phyloP scores from a whole-genome alignment of 2,329 filamentous ascomycete genomes.

The Celoporthe dispersa region DNA sequence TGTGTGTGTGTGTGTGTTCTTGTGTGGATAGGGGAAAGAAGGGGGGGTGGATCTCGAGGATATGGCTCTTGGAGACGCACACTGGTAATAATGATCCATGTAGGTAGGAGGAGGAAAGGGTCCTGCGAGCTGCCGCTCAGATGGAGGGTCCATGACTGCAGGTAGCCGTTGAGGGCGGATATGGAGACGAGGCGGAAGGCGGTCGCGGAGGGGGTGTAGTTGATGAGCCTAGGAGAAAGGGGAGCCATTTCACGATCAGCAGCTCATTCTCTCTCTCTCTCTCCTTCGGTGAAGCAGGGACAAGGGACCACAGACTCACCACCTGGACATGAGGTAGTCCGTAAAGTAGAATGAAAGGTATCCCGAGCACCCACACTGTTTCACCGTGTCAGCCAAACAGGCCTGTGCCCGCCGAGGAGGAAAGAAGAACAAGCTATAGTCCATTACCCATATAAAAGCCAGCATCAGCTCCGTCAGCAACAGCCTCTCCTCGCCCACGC shows the following conservation, averaged over 20 bases:
- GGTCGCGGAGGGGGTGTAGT: conserved; percentile 81
- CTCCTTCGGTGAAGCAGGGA: too few relatives aligned
- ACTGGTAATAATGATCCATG: conserved; percentile 78
- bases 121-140: conserved; percentile 72
- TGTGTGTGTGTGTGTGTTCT: not conserved
- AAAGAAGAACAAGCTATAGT: not conserved
- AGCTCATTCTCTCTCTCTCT: not conserved
- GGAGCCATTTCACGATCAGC: conserved; percentile 24
- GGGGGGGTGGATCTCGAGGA: too few relatives aligned
- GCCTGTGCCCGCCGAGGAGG: not conserved
- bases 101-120: conserved; percentile 71
- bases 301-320: conserved; percentile 51
- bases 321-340: conserved; percentile 83
- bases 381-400: not conserved
- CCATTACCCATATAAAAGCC: conserved; percentile 67
- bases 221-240: conserved; percentile 66
- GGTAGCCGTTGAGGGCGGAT: conserved; percentile 74
- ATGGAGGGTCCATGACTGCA: conserved; percentile 73
- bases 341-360: conserved; percentile 84
- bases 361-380: conserved; percentile 63
- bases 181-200: conserved; percentile 79
- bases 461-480: conserved; percentile 70
- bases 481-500: conserved; percentile 50
- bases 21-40: too few relatives aligned
- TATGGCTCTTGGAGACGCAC: conserved; percentile 47